Conservation (phyloP, 768 basidiomycete species). For the Tulasnella calospora region DNA sequence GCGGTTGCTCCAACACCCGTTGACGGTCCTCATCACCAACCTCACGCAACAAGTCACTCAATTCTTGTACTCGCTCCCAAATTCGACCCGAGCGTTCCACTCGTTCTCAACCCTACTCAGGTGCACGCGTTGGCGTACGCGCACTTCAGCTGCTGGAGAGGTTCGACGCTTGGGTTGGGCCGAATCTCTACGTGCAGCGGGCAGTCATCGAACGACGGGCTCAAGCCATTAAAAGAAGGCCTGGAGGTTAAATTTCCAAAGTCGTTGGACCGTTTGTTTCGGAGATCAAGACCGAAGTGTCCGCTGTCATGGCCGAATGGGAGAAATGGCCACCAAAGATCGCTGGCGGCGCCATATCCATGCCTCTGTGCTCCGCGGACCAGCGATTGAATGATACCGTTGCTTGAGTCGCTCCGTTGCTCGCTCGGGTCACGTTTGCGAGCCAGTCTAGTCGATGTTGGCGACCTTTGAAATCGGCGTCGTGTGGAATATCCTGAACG, state of each 20-base stretch:
- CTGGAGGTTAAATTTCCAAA: conserved; percentile 65
- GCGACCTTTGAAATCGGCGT: conserved; percentile 69
- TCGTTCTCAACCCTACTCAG: conserved; percentile 58
- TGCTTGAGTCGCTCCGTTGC: conserved; percentile 57
- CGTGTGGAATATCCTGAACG: conserved; percentile 53
- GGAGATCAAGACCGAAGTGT: conserved; percentile 57
- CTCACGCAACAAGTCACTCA: conserved; percentile 64
- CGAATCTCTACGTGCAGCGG: conserved; percentile 40
- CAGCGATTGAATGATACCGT: conserved; percentile 58
- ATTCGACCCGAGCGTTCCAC: conserved; percentile 50
- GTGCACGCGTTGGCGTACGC: conserved; percentile 65
- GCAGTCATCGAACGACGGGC: conserved; percentile 47
- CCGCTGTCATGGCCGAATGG: conserved; percentile 57
- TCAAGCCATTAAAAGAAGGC: conserved; percentile 63
- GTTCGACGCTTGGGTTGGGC: conserved; percentile 61
- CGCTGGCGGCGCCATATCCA: conserved; percentile 15
- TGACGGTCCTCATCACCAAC: conserved; percentile 68
- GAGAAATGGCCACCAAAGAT: conserved; percentile 37
- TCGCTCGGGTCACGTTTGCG: conserved; percentile 49
- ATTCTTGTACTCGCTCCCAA: conserved; percentile 58
- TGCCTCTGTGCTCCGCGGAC: not conserved
- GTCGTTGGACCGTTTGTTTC: conserved; percentile 60
- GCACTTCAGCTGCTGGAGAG: conserved; percentile 62
- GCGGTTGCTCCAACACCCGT: conserved; percentile 66
- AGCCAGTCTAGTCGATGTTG: conserved; percentile 52